Conservation (phyloP, 2,329 filamentous ascomycete species). For the Apiospora pterosperma region DNA sequence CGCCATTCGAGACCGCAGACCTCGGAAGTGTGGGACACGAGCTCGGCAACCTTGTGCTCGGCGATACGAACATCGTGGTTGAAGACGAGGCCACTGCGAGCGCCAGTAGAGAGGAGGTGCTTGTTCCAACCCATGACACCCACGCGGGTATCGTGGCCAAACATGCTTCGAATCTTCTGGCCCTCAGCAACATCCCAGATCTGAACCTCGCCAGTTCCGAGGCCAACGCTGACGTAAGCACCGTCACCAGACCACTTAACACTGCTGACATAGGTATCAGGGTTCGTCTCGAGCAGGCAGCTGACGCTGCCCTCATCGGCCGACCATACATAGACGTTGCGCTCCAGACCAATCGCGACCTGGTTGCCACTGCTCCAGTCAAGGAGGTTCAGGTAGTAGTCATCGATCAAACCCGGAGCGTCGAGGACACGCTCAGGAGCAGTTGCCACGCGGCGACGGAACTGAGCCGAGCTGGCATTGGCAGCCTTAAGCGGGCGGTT, state of each 20-base stretch:
- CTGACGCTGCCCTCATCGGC: conserved; percentile 88
- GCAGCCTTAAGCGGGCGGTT: conserved; percentile 88
- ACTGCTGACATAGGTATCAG: conserved; percentile 95
- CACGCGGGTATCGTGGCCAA: conserved; percentile 92
- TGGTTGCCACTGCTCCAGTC: conserved; percentile 99
- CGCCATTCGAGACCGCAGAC: conserved; percentile 98
- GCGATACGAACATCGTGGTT: conserved; percentile 98
- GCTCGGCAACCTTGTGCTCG: conserved; percentile 96
- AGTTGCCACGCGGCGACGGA: conserved; percentile 87
- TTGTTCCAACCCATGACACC: conserved; percentile 99
- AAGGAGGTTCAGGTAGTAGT: conserved; percentile 98
- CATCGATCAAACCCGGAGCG: conserved; percentile 91
- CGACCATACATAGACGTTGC: conserved; percentile 97
- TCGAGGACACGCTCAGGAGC: conserved; percentile 95
- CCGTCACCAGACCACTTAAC: conserved; percentile 99
- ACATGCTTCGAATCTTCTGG: conserved; percentile 96
- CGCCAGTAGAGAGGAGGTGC: conserved; percentile 92
- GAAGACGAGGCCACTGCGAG: conserved; percentile 90
- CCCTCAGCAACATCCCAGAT: conserved; percentile 98
- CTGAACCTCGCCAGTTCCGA: conserved; percentile 94
- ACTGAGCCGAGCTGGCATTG: conserved; percentile 73
- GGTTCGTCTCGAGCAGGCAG: conserved; percentile 80
- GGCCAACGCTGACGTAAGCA: conserved; percentile 91
- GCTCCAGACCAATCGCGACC: conserved; percentile 94
- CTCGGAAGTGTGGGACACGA: conserved; percentile 94